Base-by-base conservation (phyloP, 257 asterid genomes). In the Ehretia macrophylla region DNA sequence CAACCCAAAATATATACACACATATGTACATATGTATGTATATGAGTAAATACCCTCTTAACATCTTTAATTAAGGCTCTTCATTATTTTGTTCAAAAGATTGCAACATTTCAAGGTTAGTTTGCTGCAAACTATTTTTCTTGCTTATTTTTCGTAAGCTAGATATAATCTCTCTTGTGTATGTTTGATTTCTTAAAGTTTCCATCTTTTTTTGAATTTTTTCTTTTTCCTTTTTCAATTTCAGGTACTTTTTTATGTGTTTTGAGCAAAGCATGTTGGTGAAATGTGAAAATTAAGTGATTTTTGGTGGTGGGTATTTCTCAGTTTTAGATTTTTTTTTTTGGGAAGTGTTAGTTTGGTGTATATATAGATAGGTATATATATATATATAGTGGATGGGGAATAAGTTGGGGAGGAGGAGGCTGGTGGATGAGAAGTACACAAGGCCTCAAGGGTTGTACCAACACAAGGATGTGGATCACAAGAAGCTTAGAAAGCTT, bases 391-490 rank as follows among this genome's bases (percentile, higher is more conserved):
- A 14, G 60, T 71, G 60, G 46, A 85, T 87, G 96, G 96, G 96
- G 79, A 87, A 87, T 85, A 87, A 81, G 73, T 75, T 87, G 83
- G 96, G 91, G 75, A 78, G 84, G 77, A 78, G 75, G 79, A 81
- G 82, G 77, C 94, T 79, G 67, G 96, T 87, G 84, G 91, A 87
- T 65, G 94, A 87, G 70, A 87, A 85, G 88, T 87, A 80, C 89
- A 87, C 96, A 40, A 85, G 76, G 85, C 96, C 96, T 75, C 97
- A 93, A 58, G 97, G 97, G 72, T 76, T 89, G 87, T 93, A 93
- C 87, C 96, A 87, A 42, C 97, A 85, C 77, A 93, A 74, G 70
- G 95, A 93, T 76, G 99, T 93, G 77, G 99, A 93, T 84, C 82
- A 86, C 27, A 87, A 87, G 89, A 87, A 87, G 85, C 91, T 87